phyloP scores from a whole-genome alignment of 192 early-diverging fungal species.

The Backusella westeae region DNA sequence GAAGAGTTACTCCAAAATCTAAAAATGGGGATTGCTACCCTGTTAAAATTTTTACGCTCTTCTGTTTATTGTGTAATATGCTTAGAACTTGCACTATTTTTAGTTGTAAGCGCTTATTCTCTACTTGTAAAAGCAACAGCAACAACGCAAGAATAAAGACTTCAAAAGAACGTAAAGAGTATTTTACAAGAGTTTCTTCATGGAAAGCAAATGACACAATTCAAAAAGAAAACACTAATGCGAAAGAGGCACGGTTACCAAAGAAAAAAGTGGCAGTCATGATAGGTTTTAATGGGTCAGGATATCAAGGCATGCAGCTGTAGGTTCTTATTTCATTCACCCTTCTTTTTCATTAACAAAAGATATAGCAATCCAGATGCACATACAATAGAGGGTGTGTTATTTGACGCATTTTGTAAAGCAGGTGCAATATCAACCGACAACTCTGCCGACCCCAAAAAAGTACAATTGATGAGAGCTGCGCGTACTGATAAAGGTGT shows the following conservation, averaged over 20 bases:
- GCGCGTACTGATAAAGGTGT: conserved; percentile 99
- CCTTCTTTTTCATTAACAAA: background rate
- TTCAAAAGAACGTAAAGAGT: conserved; percentile 19
- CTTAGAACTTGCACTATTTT: background rate
- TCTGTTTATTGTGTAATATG: background rate
- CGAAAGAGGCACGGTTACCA: conserved; percentile 39
- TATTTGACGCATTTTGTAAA: conserved; percentile 83
- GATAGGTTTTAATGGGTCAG: conserved; percentile 92
- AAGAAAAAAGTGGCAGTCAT: conserved; percentile 90
- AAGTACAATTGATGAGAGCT: conserved; percentile 82
- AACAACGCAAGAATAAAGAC: conserved; percentile 5
- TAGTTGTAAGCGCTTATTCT: background rate
- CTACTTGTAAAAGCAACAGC: background rate
- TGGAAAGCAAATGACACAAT: conserved; percentile 24
- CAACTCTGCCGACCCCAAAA: conserved; percentile 79
- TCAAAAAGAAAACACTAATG: conserved; percentile 23
- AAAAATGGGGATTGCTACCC: background rate
- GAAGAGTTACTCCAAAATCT: background rate
- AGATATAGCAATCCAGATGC: conserved; percentile 69
- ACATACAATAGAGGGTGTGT: conserved; percentile 85
- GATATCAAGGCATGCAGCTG: conserved; percentile 97
- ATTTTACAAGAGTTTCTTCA: conserved; percentile 17
- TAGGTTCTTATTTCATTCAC: conserved; percentile 34
- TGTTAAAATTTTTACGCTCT: background rate
- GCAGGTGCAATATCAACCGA: conserved; percentile 83